A percentile compares a stretch with the other conserved stretches of the same genome.
Conservation (phyloP, 2,329 filamentous ascomycete genomes). For the Xylaria sp. region DNA sequence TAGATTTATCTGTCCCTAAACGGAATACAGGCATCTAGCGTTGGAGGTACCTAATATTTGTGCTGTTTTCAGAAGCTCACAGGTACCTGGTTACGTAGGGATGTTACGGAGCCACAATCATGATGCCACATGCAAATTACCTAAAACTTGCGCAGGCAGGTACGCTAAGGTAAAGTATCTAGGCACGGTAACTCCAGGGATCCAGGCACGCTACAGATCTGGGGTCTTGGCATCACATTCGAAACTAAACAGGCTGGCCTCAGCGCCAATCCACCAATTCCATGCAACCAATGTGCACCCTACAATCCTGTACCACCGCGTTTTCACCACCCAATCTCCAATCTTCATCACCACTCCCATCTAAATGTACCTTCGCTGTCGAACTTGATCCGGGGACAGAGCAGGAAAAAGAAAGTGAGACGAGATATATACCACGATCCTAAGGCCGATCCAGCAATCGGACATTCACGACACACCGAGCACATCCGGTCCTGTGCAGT, state of each 20-base stretch:
- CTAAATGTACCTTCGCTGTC: background rate
- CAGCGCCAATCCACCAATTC: conserved; percentile 17
- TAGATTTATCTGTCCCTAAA: too few relatives aligned
- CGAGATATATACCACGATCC: background rate
- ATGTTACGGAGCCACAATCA: conserved; percentile 13
- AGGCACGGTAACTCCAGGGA: background rate
- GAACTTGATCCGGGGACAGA: background rate
- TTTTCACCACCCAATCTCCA: background rate
- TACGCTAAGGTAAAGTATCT: background rate
- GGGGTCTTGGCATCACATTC: conserved; percentile 16
- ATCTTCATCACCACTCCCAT: background rate
- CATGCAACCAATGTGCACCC: too few relatives aligned
- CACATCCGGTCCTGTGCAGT: too few relatives aligned
- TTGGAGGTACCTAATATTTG: too few relatives aligned
- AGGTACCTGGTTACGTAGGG: too few relatives aligned
- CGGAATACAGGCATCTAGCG: too few relatives aligned
- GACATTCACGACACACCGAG: too few relatives aligned
- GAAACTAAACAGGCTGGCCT: conserved; percentile 39
- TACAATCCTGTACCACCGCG: background rate
- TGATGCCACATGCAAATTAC: conserved; percentile 8
- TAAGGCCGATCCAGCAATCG: too few relatives aligned
- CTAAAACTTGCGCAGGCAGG: too few relatives aligned
- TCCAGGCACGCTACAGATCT: conserved; percentile 2
- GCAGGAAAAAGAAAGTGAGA: background rate
- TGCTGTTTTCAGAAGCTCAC: too few relatives aligned